These are phyloP conservation scores for Aurinia saxatilis DNA, from an alignment of 345 rosid genomes.

Conservation along the genomic window DNA sequence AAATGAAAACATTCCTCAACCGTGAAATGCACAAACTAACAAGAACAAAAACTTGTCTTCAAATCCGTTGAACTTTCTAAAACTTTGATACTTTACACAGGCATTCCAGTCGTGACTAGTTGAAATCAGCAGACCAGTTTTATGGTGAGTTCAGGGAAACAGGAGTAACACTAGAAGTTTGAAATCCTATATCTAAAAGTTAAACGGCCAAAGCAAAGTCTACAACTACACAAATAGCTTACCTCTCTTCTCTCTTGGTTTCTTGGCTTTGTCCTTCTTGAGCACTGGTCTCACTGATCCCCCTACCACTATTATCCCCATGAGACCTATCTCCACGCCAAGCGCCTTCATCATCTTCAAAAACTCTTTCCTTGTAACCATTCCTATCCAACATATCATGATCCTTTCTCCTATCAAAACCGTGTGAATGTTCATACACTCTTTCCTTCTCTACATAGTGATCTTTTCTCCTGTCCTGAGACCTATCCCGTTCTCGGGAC, in stretches of 20 bases:
- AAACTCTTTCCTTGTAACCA: conserved; percentile 35
- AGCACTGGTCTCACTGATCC: conserved; percentile 29
- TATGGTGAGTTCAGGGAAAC: neutral
- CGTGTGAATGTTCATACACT: conserved; percentile 34
- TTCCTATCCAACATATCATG: conserved; percentile 36
- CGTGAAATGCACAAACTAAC: neutral
- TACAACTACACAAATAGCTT: neutral
- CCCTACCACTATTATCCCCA: conserved; percentile 34
- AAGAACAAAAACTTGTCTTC: neutral
- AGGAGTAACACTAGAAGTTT: neutral
- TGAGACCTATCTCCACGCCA: conserved; percentile 32
- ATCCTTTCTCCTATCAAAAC: conserved; percentile 41
- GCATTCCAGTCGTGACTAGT: neutral
- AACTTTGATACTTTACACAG: neutral
- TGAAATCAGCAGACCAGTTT: neutral
- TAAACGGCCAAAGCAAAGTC: neutral
- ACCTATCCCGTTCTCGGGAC: conserved; percentile 52
- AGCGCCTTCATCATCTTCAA: conserved; percentile 34
- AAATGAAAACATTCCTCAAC: neutral
- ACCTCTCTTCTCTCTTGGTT: conserved; percentile 50
- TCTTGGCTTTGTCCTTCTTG: conserved; percentile 34
- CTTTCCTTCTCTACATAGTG: conserved; percentile 38
- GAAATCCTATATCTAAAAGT: neutral
- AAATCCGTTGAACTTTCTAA: neutral
- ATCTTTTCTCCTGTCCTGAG: conserved; percentile 46